Base-by-base conservation (phyloP, 148 eudicot genomes). In the Limonium bicolor region DNA sequence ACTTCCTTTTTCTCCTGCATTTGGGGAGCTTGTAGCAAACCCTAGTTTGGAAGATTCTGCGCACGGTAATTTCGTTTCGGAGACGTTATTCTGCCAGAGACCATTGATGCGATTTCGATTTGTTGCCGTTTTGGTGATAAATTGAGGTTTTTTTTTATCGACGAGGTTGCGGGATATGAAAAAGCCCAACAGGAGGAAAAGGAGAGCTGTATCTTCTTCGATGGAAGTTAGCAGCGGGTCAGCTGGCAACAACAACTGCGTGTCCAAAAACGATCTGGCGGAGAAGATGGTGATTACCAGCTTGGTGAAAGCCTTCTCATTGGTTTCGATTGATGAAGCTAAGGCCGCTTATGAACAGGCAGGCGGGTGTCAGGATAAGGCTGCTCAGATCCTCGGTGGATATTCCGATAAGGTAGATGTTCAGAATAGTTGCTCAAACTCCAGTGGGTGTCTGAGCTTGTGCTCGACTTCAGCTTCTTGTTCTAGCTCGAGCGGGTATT, bases 311-410 rank as follows among this genome's bases (percentile, higher is more conserved):
- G 85, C 76, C 1, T 84, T 90, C 60, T 61, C 61, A 20, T 66
- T 76, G 11, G 59, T 62, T 20, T 75, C 99, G 0, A 4, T 85
- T 2, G 78, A 78, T 7, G 88, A 90, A 63, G 95, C 67, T 9
- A 34, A 36, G 52, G 26, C 51, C 1, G 84, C 81, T 3, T 79
- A 69, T 49, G 54, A 42, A 23, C 77, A 71, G 38, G 76, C 81
- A 0, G 55, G 78, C 8, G 74, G 84, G 20, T 79, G 77, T 50
- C 40, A 60, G 0, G 66, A 55, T 46, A 73, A 60, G 47, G 93
- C 97, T 4, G 82, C 80, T 2, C 82, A 75, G 35, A 73, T 80
- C 17, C 30, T 78, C 11, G 67, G 64, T 15, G 63, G 50, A 7
- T 54, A 69, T 25, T 30, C 52, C 4, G 73, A 60, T 15, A 59